A percentile compares a stretch with the other conserved stretches of the same genome.
Conservation (phyloP, 257 asterid species). For the Pogostemon cablin region DNA sequence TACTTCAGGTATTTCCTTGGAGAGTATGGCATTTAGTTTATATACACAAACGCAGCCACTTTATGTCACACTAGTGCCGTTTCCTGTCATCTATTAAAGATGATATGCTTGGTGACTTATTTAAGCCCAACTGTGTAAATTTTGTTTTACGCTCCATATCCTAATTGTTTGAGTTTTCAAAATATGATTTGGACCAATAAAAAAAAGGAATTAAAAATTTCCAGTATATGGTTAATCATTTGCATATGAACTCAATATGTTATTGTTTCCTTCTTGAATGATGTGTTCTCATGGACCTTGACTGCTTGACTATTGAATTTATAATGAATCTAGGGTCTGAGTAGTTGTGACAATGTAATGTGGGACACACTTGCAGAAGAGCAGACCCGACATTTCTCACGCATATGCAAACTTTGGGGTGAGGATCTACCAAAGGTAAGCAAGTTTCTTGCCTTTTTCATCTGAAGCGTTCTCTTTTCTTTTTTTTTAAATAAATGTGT, state of each 20-base stretch:
- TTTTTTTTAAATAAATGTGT: background rate
- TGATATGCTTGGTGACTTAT: background rate
- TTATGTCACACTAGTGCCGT: background rate
- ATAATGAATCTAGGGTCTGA: conserved; percentile 22
- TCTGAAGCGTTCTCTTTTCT: background rate
- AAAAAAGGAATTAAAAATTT: background rate
- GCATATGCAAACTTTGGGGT: conserved; percentile 51
- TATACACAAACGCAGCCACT: background rate
- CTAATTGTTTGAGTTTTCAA: background rate
- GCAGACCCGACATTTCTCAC: conserved; percentile 53
- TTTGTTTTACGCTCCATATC: background rate
- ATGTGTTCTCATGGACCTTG: background rate
- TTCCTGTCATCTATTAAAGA: background rate
- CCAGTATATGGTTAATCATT: background rate
- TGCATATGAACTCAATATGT: background rate
- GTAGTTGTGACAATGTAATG: conserved; percentile 47
- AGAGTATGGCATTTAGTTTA: background rate
- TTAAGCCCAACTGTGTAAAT: background rate
- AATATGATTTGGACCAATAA: background rate
- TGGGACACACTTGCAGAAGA: conserved; percentile 66
- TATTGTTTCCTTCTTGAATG: conserved; percentile 21
- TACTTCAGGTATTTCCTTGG: background rate
- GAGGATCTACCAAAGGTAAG: conserved; percentile 46
- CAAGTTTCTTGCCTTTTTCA: conserved; percentile 9
- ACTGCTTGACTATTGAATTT: background rate